Percentiles rank a stretch among this genome's conserved stretches.
phyloP scores from a whole-genome alignment of 768 basidiomycete genomes.

The Suillus cothurnatus region DNA sequence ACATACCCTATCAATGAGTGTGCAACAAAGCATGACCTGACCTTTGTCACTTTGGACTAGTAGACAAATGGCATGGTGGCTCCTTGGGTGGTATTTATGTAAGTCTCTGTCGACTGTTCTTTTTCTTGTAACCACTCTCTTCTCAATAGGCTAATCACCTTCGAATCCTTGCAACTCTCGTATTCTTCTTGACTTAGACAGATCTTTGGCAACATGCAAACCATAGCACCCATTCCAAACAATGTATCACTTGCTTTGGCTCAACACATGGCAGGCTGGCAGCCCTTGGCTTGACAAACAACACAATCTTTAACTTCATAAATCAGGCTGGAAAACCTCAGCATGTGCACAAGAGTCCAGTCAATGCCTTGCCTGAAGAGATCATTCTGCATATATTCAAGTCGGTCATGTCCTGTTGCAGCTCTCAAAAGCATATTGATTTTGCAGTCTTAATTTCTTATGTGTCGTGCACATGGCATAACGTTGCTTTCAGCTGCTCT shows the following conservation, averaged over 20 bases:
- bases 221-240: not conserved
- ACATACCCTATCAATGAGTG: not conserved
- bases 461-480: slow-evolving; percentile 45
- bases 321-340: not conserved
- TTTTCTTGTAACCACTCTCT: not conserved
- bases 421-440: not conserved
- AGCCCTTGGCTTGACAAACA: not conserved
- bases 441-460: slow-evolving; percentile 39
- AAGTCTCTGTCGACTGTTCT: not conserved
- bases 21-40: not conserved
- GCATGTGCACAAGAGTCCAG: not conserved
- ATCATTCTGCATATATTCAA: slow-evolving; percentile 13
- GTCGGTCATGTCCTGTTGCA: not conserved
- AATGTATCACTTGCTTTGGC: not conserved
- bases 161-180: not conserved
- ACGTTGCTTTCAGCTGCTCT: slow-evolving; percentile 36
- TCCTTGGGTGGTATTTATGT: not conserved
- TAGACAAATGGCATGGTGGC: not conserved
- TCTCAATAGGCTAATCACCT: not conserved
- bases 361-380: slow-evolving; percentile 7
- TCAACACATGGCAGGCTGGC: not conserved
- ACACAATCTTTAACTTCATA: not conserved
- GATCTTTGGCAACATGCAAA: not conserved
- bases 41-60: not conserved
- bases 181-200: not conserved